Base-by-base conservation (phyloP, 2,329 filamentous ascomycete genomes). In the Stylonectria norvegica region DNA sequence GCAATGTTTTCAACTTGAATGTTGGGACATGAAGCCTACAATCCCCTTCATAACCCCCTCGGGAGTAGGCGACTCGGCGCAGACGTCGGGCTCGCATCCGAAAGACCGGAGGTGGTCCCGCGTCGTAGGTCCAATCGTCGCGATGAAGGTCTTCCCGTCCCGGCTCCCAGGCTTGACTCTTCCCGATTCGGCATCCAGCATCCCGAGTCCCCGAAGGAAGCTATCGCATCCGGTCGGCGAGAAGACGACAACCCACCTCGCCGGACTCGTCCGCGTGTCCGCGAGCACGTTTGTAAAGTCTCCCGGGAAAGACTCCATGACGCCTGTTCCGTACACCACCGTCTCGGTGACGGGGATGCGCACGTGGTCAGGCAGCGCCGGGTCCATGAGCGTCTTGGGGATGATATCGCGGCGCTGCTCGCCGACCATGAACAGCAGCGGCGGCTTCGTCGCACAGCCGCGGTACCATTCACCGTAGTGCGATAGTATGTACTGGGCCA, bases 81-180 rank as follows among this genome's bases (percentile, higher is more conserved):
- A 94, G n/a, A 86, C 85, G 59, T 91, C 82, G 1, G 87, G 81
- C 53, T 81, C 73, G 48, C 82, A 85, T 1, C 68, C 77, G 60
- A 89, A 88, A 1, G 71, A 74, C 15, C 72, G 69, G 12, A 98
- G 67, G 65, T 88, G 82, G 52, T 89, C 81, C 48, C 83, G 76
- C 9, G 93, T 98, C 14, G 93, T 98, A 10, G 93, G 91, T 1
- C 93, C 93, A 63, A 98, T 98, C 0, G 90, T 94, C 11, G 85
- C 88, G 45, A 97, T 72, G 47, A 78, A 81, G 1, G 81, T 84
- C 36, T 62, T 72, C 8, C 66, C 66, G 19, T 61, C 58, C 20
- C 57, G 47, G 4, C 43, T 48, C 10, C 36, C 54, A 20, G 49
- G 52, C 22, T 56, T 56, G 15, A 60, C 65, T 53, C 61, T 71